Conservation (phyloP, 139 green algal genomes). For the Chlamydomonas incerta region DNA sequence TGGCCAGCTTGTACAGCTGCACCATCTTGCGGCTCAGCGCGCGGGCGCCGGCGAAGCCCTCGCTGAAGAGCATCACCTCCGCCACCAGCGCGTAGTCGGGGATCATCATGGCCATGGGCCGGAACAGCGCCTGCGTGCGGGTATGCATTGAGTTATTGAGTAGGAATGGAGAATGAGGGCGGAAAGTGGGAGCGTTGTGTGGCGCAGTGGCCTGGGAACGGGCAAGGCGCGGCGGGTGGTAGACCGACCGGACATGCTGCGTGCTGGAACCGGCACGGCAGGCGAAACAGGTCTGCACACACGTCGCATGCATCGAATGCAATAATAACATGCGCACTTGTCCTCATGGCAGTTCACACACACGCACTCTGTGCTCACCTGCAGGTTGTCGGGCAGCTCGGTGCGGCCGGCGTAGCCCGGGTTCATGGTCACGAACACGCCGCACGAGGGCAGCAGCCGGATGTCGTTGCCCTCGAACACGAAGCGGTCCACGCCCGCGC, state of each 20-base stretch:
- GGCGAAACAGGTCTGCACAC: no score
- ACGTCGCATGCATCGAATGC: no score
- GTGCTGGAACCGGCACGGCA: no score
- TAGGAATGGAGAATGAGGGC: background rate
- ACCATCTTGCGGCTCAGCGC: constrained; percentile 85
- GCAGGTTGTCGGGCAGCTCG: constrained; percentile 86
- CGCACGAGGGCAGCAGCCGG: constrained; percentile 68
- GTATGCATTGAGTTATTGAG: background rate
- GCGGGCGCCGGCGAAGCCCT: constrained; percentile 78
- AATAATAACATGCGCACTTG: no score
- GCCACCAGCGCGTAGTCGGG: constrained; percentile 85
- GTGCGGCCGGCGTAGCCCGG: constrained; percentile 85
- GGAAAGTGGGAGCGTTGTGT: no score
- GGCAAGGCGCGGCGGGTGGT: no score
- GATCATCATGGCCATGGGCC: constrained; percentile 90
- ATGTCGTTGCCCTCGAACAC: constrained; percentile 81
- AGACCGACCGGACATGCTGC: no score
- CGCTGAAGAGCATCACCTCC: constrained; percentile 86
- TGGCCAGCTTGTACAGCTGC: constrained; percentile 83
- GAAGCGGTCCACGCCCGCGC: constrained; percentile 65
- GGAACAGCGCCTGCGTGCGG: constrained; percentile 76
- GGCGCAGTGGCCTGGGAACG: no score
- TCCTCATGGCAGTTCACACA: no score
- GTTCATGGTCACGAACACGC: constrained; percentile 91
- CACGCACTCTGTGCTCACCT: constrained; percentile 52